Evolutionary conservation across 257 asterid genomes (phyloP).

Genomic region (Coffea eugenioides): DNA sequence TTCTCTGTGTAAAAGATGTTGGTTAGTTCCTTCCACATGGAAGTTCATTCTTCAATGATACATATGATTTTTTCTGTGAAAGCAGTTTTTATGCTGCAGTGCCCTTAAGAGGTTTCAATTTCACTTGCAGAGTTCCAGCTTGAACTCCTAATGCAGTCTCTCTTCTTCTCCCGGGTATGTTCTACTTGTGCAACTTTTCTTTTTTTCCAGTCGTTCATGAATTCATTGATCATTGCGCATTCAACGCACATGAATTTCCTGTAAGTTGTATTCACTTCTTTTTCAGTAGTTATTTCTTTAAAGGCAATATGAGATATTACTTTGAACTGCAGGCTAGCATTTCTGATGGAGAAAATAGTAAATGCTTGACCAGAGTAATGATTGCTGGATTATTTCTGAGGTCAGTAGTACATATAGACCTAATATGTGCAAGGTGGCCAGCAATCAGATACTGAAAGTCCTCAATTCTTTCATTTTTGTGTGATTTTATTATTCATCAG

Average conservation of each 20-base stretch:
- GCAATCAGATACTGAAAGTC: neutral
- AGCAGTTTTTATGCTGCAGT: neutral
- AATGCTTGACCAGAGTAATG: slow-evolving; percentile 70
- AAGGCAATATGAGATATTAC: slow-evolving; percentile 22
- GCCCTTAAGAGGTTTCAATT: slow-evolving; percentile 4
- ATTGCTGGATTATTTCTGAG: slow-evolving; percentile 85
- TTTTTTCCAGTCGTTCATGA: neutral
- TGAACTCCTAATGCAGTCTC: slow-evolving; percentile 94
- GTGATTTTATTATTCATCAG: neutral
- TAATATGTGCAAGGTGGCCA: slow-evolving; percentile 1
- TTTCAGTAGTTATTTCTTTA: neutral
- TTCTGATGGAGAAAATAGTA: slow-evolving; percentile 76
- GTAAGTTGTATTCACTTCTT: neutral
- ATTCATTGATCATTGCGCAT: neutral
- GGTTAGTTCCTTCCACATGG: slow-evolving; percentile 47
- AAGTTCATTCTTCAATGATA: neutral
- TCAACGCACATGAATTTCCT: neutral
- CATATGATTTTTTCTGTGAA: neutral
- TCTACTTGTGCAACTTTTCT: slow-evolving; percentile 4
- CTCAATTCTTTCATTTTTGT: neutral
- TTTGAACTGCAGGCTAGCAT: slow-evolving; percentile 69
- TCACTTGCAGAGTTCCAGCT: slow-evolving; percentile 90
- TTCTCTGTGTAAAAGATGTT: slow-evolving; percentile 88
- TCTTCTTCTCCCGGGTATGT: slow-evolving; percentile 85
- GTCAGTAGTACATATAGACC: slow-evolving; percentile 32